These are phyloP conservation scores for Lablab purpureus DNA, from an alignment of 306 rosid genomes.

Conservation along the genomic window DNA sequence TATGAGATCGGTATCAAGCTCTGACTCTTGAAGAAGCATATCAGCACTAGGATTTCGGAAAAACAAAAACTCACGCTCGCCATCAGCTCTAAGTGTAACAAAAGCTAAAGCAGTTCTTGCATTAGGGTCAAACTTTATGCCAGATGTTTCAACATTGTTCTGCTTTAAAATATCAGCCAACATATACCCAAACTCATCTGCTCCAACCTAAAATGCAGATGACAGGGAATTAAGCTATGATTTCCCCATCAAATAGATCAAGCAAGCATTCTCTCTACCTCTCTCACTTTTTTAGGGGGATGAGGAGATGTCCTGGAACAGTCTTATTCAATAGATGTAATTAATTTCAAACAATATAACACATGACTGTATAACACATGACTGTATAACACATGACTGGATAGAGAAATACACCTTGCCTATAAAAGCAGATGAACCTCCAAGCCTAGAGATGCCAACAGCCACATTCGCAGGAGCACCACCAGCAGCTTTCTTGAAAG, in stretches of 20 bases:
- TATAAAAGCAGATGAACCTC: conserved; percentile 90
- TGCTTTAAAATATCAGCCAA: conserved; percentile 74
- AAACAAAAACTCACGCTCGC: conserved; percentile 94
- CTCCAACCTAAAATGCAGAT: conserved; percentile 72
- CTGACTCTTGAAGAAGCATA: conserved; percentile 86
- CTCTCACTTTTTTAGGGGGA: not conserved
- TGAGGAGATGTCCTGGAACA: not conserved
- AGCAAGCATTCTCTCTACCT: not conserved
- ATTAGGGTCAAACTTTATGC: conserved; percentile 73
- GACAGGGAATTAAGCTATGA: conserved; percentile 15
- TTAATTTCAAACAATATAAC: conserved; percentile 9
- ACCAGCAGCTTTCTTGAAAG: conserved; percentile 95
- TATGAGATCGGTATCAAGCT: conserved; percentile 71
- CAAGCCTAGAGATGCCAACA: conserved; percentile 83
- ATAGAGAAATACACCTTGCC: conserved; percentile 76
- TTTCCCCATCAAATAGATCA: not conserved
- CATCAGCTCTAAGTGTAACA: conserved; percentile 90
- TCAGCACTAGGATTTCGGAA: conserved; percentile 98
- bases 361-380: not conserved
- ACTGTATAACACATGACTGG: not conserved
- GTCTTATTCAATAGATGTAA: not conserved
- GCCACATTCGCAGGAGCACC: conserved; percentile 99
- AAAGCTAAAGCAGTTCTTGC: conserved; percentile 96
- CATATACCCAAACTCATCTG: conserved; percentile 91
- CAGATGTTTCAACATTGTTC: conserved; percentile 74